phyloP scores from a whole-genome alignment of 805 yeast genomes.

The Schwanniomyces sp. region DNA sequence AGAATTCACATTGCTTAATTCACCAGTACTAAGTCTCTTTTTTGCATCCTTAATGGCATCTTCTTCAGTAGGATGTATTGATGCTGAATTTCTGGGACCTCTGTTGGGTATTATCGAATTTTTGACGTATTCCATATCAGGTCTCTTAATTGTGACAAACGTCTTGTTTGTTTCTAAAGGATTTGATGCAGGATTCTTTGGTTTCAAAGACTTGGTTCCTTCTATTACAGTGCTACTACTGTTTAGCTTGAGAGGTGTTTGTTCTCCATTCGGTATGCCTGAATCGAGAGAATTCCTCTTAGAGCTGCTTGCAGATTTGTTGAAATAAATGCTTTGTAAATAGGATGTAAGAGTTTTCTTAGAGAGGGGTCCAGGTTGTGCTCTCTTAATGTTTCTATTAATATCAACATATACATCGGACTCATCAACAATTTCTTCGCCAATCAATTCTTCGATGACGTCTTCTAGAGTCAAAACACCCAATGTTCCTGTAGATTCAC shows the following conservation, averaged over 20 bases:
- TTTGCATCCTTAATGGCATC: slow-evolving; percentile 35
- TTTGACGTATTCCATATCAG: slow-evolving; percentile 25
- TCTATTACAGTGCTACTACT: slow-evolving; percentile 10
- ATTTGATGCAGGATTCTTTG: slow-evolving; percentile 66
- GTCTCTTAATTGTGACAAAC: slow-evolving; percentile 69
- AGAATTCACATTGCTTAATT: not conserved
- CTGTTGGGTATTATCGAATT: slow-evolving; percentile 17
- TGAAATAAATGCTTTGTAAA: slow-evolving; percentile 56
- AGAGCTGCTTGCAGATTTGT: slow-evolving; percentile 25
- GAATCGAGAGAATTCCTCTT: slow-evolving; percentile 44
- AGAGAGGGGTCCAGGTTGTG: slow-evolving; percentile 72
- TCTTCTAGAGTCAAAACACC: slow-evolving; percentile 95
- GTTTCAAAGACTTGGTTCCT: slow-evolving; percentile 39
- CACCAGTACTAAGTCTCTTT: slow-evolving; percentile 4
- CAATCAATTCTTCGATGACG: slow-evolving; percentile 96
- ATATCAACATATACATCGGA: slow-evolving; percentile 91
- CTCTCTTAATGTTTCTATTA: slow-evolving; percentile 79
- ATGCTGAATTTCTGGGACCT: slow-evolving; percentile 13
- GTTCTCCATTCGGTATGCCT: not conserved
- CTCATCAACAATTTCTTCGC: slow-evolving; percentile 97
- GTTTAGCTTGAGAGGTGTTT: slow-evolving; percentile 3
- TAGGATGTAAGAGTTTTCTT: slow-evolving; percentile 69
- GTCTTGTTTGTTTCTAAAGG: slow-evolving; percentile 66
- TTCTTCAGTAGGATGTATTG: slow-evolving; percentile 47
- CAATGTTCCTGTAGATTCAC: slow-evolving; percentile 76